A percentile compares a stretch with the other conserved stretches of the same genome.
Evolutionary conservation across 257 asterid genomes (phyloP).

Genomic region (Scutellaria minor): DNA sequence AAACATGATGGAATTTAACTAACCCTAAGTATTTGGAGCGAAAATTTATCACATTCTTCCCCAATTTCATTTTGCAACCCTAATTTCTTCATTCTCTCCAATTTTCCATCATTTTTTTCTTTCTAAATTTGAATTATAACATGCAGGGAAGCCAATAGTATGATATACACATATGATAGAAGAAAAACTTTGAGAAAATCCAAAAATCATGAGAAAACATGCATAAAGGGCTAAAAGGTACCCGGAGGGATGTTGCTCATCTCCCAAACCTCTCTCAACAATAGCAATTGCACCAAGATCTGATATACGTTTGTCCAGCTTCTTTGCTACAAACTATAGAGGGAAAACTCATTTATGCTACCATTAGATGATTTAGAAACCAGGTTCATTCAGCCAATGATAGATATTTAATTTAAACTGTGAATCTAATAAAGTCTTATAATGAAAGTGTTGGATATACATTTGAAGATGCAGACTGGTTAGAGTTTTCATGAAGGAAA

Average conservation of each 20-base stretch:
- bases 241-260: conserved; percentile 99
- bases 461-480: neutral
- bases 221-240: conserved; percentile 38
- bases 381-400: neutral
- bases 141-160: conserved; percentile 6
- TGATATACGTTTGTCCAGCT: conserved; percentile 84
- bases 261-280: conserved; percentile 92
- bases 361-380: conserved; percentile 12
- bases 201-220: conserved; percentile 20
- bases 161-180: neutral
- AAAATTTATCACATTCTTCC: too few species aligned
- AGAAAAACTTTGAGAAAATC: conserved; percentile 10
- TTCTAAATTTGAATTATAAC: neutral
- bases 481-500: neutral
- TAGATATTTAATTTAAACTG: conserved; percentile 16
- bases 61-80: too few species aligned
- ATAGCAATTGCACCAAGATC: conserved; percentile 78
- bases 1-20: too few species aligned
- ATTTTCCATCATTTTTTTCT: too few species aligned
- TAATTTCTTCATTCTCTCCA: too few species aligned
- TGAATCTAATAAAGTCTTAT: neutral
- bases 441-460: conserved; percentile 1
- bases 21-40: too few species aligned
- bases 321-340: conserved; percentile 95
- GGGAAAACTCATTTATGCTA: conserved; percentile 31